Base-by-base conservation (phyloP, 306 rosid genomes). In the Biancaea sappan region DNA sequence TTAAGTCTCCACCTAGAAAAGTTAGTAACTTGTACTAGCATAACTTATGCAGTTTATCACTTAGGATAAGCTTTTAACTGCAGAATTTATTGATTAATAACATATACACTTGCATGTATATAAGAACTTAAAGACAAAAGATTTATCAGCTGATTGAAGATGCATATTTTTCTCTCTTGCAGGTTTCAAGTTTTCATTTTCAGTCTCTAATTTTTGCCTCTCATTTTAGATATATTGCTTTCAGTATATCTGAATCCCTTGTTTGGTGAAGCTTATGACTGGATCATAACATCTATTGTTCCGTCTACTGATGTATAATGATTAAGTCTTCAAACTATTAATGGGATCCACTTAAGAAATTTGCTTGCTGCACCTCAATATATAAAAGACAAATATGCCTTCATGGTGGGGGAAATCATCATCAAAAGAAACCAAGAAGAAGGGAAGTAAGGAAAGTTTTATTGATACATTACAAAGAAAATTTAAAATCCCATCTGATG, bases 401-500 rank as follows among this genome's bases (percentile, higher is more conserved):
- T 68, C 96, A 52, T 90, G 99, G 99, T 87, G 93, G 97, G 96
- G 86, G 51, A 95, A 85, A 80, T 86, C 86, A 8, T 87, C 96
- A 22, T 95, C 99, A 75, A 95, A 90, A 85, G 97, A 95, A 72
- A 79, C 81, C 48, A 92, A 92, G 92, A 92, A 92, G 88, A 95
- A 95, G 81, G 61, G 89, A 8, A 72, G 81, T 66, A 90, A 88
- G 86, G 97, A 90, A 86, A 87, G 98, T 87, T 84, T 94, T 57
- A 82, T 92, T 22, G 96, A 88, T 59, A 53, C 96, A 69, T 67
- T 88, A 62, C 96, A 92, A 63, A 84, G 96, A 51, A 95, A 87
- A 75, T 63, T 95, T 57, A 90, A 76, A 82, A 85, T 81, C 66
- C 78, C 93, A 73, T 91, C 97, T 64, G 99, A 94, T 60, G 88